These are phyloP conservation scores for Teunomyces pallodes DNA, from an alignment of 805 yeast species.

Conservation along the genomic window DNA sequence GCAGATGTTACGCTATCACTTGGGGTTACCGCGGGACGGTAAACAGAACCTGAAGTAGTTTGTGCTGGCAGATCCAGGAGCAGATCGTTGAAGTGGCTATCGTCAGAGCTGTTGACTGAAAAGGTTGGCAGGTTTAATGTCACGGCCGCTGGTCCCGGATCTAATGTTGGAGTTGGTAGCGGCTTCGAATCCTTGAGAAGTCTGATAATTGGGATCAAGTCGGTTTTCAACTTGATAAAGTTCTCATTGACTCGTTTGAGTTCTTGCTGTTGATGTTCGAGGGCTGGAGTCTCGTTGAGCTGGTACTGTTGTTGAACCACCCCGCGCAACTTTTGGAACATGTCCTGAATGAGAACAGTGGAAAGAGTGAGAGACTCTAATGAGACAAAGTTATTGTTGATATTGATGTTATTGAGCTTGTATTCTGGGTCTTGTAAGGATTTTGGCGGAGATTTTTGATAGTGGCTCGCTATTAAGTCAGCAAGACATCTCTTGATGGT, in stretches of 20 bases:
- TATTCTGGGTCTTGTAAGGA: conserved; percentile 25
- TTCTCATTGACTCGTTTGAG: conserved; percentile 49
- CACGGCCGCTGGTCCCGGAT: conserved; percentile 30
- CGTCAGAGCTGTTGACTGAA: conserved; percentile 18
- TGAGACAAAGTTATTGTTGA: conserved; percentile 35
- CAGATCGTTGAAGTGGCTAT: conserved; percentile 9
- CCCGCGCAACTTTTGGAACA: conserved; percentile 24
- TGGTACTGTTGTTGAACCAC: conserved; percentile 16
- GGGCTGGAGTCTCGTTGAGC: conserved; percentile 12
- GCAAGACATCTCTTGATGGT: conserved; percentile 58
- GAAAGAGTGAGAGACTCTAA: conserved; percentile 39
- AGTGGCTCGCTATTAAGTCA: conserved; percentile 44
- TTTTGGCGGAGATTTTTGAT: conserved; percentile 22
- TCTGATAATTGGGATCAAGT: conserved; percentile 61
- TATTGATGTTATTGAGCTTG: conserved; percentile 28
- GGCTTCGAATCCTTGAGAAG: conserved; percentile 65
- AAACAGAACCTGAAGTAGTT: conserved; percentile 15
- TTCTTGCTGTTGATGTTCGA: conserved; percentile 22
- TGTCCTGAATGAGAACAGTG: conserved; percentile 33
- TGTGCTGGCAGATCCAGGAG: conserved; percentile 11
- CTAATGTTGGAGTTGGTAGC: conserved; percentile 60
- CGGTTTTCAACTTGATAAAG: conserved; percentile 57
- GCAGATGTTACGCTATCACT: conserved; percentile 3
- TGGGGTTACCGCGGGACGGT: conserved; percentile 2
- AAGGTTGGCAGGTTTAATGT: conserved; percentile 29